Evolutionary conservation across 2,329 filamentous ascomycete species (phyloP).

Genomic region (Fusarium redolens): DNA sequence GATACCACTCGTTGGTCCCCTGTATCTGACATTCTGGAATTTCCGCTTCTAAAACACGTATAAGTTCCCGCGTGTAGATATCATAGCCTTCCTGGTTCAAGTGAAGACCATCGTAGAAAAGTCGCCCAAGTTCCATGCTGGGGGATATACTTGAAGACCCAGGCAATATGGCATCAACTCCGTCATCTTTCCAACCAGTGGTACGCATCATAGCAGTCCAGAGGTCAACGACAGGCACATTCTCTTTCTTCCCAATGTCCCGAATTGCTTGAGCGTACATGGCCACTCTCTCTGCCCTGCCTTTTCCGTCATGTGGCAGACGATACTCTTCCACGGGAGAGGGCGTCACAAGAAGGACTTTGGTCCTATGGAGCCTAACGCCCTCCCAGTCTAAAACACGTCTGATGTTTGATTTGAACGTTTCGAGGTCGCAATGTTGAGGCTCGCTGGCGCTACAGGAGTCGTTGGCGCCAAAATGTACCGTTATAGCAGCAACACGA

Average conservation of each 20-base stretch:
- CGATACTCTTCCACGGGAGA: constrained; percentile 5
- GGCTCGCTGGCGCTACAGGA: not conserved
- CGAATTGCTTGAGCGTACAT: not conserved
- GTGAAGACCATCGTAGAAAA: not conserved
- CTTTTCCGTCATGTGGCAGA: not conserved
- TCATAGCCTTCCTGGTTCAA: not conserved
- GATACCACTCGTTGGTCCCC: not conserved
- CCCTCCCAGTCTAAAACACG: not conserved
- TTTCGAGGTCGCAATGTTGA: not conserved
- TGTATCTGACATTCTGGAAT: not conserved
- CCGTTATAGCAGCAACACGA: not conserved
- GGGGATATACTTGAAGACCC: not conserved
- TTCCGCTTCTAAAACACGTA: not conserved
- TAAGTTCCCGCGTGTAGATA: not conserved
- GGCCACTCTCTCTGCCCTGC: not conserved
- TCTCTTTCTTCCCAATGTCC: not conserved
- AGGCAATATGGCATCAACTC: not conserved
- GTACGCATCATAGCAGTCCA: constrained; percentile 1
- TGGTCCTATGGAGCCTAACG: not conserved
- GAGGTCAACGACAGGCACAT: not conserved
- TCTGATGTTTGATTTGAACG: not conserved
- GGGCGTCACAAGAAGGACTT: not conserved
- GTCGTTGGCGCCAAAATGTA: not conserved
- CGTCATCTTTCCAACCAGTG: not conserved
- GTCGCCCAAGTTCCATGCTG: not conserved